phyloP scores from a whole-genome alignment of 140 eudicot species.

The Oenanthe javanica region DNA sequence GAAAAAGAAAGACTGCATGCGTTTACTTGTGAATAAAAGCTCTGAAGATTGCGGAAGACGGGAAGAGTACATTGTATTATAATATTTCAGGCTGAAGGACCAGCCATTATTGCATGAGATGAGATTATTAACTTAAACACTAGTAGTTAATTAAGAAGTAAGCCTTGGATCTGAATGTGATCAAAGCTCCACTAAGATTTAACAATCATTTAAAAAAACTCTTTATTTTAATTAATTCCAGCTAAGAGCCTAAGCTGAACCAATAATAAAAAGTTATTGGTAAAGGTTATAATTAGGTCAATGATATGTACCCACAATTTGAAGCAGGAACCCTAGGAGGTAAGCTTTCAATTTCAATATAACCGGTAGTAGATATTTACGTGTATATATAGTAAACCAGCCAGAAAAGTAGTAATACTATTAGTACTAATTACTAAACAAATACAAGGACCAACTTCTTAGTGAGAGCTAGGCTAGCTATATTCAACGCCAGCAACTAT shows the following conservation, averaged over 20 bases:
- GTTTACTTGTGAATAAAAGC: neutral
- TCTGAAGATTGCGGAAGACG: neutral
- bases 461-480: neutral
- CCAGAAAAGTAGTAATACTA: neutral
- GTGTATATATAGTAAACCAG: too few species aligned
- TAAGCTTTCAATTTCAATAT: neutral
- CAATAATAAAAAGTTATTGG: too few species aligned
- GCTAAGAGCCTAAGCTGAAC: too few species aligned
- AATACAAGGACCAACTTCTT: neutral
- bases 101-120: neutral
- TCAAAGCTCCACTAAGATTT: neutral
- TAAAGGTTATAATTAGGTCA: too few species aligned
- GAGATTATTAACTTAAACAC: neutral
- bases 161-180: neutral
- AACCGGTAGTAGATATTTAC: too few species aligned
- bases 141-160: neutral
- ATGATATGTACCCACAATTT: neutral
- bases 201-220: neutral
- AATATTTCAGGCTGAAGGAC: neutral
- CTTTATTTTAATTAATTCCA: neutral
- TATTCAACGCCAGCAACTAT: neutral
- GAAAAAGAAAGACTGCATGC: neutral
- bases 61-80: neutral
- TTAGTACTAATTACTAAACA: neutral
- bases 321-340: neutral